These are phyloP conservation scores for Rubia tinctorum DNA, from an alignment of 305 asterid genomes.

Conservation along the genomic window DNA sequence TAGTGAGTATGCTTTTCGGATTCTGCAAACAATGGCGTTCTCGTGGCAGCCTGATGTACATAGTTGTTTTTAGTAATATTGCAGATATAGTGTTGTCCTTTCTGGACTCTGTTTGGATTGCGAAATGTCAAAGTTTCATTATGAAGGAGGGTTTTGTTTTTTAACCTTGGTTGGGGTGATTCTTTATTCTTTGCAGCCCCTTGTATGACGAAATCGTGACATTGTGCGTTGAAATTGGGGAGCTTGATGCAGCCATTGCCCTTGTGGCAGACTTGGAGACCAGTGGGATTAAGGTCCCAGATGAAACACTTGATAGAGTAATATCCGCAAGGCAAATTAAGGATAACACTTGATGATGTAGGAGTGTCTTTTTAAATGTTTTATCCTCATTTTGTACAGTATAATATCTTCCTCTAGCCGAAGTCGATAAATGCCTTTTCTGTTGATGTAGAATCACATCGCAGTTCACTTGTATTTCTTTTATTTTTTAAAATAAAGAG, in stretches of 20 bases:
- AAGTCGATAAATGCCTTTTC: neutral
- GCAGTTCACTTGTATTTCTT: too few relatives aligned
- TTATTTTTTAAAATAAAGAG: too few relatives aligned
- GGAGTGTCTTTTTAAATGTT: neutral
- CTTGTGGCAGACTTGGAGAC: conserved; percentile 93
- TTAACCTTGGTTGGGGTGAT: neutral
- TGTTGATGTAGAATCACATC: neutral
- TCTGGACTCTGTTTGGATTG: neutral
- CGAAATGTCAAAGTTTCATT: neutral
- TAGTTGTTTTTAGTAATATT: neutral
- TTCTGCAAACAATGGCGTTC: neutral
- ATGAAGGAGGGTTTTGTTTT: neutral
- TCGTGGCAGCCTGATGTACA: neutral
- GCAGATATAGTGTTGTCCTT: neutral
- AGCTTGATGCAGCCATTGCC: conserved; percentile 91
- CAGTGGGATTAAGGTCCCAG: conserved; percentile 79
- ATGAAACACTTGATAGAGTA: conserved; percentile 88
- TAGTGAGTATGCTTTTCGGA: neutral
- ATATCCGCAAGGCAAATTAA: conserved; percentile 69
- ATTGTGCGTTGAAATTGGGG: conserved; percentile 85
- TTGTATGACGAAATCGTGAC: conserved; percentile 82
- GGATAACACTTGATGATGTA: conserved; percentile 32
- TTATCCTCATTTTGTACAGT: conserved; percentile 11
- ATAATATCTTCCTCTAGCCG: neutral
- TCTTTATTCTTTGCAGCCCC: conserved; percentile 46